phyloP scores from a whole-genome alignment of 1,284 basidiomycete genomes.

The Vanrija sp. region DNA sequence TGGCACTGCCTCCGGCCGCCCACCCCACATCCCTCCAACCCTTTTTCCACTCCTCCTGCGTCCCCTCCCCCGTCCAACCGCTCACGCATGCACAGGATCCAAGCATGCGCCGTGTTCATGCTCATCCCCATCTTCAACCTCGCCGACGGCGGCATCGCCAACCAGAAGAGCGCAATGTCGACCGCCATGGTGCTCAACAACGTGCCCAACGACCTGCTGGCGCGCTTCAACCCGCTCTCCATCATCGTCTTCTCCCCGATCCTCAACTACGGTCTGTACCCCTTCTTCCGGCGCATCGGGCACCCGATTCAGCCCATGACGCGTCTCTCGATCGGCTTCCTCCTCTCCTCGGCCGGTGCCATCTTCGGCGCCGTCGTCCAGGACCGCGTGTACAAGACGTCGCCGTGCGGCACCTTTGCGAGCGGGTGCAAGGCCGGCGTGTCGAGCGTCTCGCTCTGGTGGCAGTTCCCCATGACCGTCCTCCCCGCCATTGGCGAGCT shows the following conservation, averaged over 20 bases:
- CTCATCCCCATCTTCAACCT: slow-evolving; percentile 52
- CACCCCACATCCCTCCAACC: too few species aligned
- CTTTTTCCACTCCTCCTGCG: too few species aligned
- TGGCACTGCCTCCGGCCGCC: too few species aligned
- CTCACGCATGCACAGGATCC: too few species aligned
- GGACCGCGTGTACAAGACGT: slow-evolving; percentile 51
- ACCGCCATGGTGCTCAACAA: slow-evolving; percentile 48
- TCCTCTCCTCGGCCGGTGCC: slow-evolving; percentile 45
- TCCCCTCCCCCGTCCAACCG: too few species aligned
- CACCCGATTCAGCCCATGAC: slow-evolving; percentile 38
- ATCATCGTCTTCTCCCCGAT: slow-evolving; percentile 51
- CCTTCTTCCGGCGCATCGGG: slow-evolving; percentile 44
- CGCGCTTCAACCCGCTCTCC: slow-evolving; percentile 51
- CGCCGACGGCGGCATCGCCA: slow-evolving; percentile 51
- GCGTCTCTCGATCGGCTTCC: slow-evolving; percentile 36
- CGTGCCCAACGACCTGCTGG: slow-evolving; percentile 51
- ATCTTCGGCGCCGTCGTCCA: slow-evolving; percentile 51
- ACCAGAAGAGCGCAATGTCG: slow-evolving; percentile 46
- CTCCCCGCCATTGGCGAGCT: slow-evolving; percentile 53
- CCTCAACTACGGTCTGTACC: slow-evolving; percentile 51
- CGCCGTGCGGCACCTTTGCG: slow-evolving; percentile 49
- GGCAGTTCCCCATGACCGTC: slow-evolving; percentile 49
- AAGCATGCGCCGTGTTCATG: slow-evolving; percentile 51
- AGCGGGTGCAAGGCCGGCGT: slow-evolving; percentile 34
- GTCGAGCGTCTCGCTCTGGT: slow-evolving; percentile 32